Evolutionary conservation across 2,329 filamentous ascomycete species (phyloP), one percentile per base, ranked within the genome.

Genomic region (Penicillium sp.): DNA sequence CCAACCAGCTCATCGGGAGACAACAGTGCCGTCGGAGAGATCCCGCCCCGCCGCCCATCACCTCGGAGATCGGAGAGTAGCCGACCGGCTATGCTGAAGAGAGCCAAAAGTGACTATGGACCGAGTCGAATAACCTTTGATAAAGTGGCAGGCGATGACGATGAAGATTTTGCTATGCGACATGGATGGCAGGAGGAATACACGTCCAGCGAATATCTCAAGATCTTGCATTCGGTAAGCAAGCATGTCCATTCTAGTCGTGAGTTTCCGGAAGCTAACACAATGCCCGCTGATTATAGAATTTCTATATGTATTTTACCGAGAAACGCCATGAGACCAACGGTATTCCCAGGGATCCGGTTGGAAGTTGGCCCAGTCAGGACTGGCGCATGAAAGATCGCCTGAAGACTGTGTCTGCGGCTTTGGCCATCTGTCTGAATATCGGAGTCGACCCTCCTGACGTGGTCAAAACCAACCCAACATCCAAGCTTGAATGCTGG

Each of bases 251-350:
- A 41, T 19, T 41, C 19, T 40, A 21, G 45, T 43, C 8, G 12
- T 42, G 46, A 17, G 7, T 38, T 42, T 29, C 19, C 17, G 29
- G 38, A 60, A 25, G 31, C 62, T 64, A 57, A 62, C 52, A 38
- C 65, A 60, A 21, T 47, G n/a, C 43, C 35, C 37, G 62, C 57
- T 56, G n/a, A 31, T 33, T 60, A 55, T 75, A 96, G 89, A 95
- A 91, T 66, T 99, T 96, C 86, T 97, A 96, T 80, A 97, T 97
- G 93, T 99, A 99, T 78, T 99, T 90, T 76, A 97, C 93, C 62
- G 94, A 99, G 76, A 97, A 97, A 77, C 89, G 93, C 53, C 94
- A 99, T 77, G 94, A 97, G 73, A 94, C 91, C 23, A 93, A 91
- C 37, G 94, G 92, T 23, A 91, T 93, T 65, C 91, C 92, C 17